A percentile compares a stretch with the other conserved stretches of the same genome.
These are phyloP conservation scores for Sinapis alba DNA, from an alignment of 441 rosid genomes.

Conservation along the genomic window DNA sequence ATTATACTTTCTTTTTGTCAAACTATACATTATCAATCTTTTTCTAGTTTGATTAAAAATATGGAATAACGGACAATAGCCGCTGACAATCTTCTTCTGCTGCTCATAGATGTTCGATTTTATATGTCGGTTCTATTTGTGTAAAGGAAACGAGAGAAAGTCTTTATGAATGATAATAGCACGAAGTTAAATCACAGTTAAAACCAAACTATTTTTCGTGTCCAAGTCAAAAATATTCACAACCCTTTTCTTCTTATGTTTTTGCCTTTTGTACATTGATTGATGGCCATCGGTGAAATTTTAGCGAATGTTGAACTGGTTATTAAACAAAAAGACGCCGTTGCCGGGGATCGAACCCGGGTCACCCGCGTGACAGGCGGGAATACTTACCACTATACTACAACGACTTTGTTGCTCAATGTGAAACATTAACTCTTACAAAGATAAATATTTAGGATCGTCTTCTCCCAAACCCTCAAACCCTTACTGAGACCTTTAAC, in stretches of 20 bases:
- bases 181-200: constrained; percentile 8
- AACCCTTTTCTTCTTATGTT: not conserved
- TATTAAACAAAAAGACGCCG: constrained; percentile 16
- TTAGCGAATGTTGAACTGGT: not conserved
- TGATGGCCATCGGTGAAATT: not conserved
- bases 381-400: constrained; percentile 96
- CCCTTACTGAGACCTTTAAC: not conserved
- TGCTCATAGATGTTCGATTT: not conserved
- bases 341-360: constrained; percentile 43
- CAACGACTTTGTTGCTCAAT: constrained; percentile 48
- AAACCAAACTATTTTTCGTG: not conserved
- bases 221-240: not conserved
- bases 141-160: too few relatives aligned
- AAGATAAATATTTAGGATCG: rapidly evolving
- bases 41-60: not conserved
- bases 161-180: not conserved
- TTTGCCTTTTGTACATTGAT: not conserved
- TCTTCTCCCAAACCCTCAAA: constrained; percentile 36
- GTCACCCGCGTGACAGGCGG: constrained; percentile 69
- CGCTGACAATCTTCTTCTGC: not conserved
- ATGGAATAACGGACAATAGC: not conserved
- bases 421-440: too few relatives aligned
- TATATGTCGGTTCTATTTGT: too few relatives aligned
- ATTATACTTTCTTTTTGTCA: not conserved
- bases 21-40: too few relatives aligned